Evolutionary conservation across 2,329 filamentous ascomycete species (phyloP).

Genomic region (Talaromyces sp.): DNA sequence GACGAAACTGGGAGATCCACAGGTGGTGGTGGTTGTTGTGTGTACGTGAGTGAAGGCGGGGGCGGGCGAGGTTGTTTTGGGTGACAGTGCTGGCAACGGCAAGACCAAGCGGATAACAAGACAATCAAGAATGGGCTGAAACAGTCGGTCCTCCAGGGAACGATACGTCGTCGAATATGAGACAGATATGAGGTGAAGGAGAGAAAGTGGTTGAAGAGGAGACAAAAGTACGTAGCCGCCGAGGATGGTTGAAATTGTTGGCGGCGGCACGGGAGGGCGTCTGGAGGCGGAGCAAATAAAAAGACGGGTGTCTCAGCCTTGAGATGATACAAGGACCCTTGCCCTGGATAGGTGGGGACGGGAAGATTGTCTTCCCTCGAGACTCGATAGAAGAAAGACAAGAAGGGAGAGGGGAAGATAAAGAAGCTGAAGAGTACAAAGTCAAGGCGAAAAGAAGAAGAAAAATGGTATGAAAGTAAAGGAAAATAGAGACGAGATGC

Average conservation of each 20-base stretch:
- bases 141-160: slow-evolving; percentile 43
- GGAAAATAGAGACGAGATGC: background rate
- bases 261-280: slow-evolving; percentile 14
- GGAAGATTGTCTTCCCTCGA: background rate
- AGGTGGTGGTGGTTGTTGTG: background rate
- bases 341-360: slow-evolving; percentile 5
- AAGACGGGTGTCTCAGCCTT: slow-evolving; percentile 17
- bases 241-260: slow-evolving; percentile 9
- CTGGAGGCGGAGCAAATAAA: slow-evolving; percentile 16
- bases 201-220: slow-evolving; percentile 1
- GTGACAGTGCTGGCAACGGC: slow-evolving; percentile 3
- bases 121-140: slow-evolving; percentile 23
- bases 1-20: slow-evolving; percentile 17
- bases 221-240: slow-evolving; percentile 16
- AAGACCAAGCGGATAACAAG: slow-evolving; percentile 1
- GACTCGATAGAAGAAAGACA: background rate
- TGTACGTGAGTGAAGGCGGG: slow-evolving; percentile 8
- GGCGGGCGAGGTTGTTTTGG: background rate
- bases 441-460: slow-evolving; percentile 19
- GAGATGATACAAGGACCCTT: slow-evolving; percentile 16
- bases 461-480: background rate
- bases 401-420: slow-evolving; percentile 9
- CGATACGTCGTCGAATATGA: slow-evolving; percentile 23
- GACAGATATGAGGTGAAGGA: slow-evolving; percentile 15
- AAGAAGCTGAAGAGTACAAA: slow-evolving; percentile 12